Evolutionary conservation across 495 filamentous ascomycete genomes (phyloP).

Genomic region (Hypoxylon intermedium): DNA sequence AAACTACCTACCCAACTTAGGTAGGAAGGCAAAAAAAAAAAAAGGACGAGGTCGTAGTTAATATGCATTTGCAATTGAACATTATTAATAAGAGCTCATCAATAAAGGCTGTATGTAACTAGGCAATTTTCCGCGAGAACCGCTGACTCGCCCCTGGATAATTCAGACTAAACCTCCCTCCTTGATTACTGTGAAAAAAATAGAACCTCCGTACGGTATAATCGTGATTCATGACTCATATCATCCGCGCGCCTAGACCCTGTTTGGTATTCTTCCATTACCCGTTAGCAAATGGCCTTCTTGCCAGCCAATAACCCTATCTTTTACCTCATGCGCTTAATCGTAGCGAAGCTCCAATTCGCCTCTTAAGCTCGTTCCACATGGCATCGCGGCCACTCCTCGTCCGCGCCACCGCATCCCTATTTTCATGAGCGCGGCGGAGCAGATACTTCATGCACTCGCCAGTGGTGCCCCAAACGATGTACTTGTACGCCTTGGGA

Average conservation of each 20-base stretch:
- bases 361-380: constrained; percentile 70
- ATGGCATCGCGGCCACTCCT: constrained; percentile 77
- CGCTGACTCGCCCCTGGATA: neutral
- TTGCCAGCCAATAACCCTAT: neutral
- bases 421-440: constrained; percentile 87
- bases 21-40: neutral
- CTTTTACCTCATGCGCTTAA: constrained; percentile 34
- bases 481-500: constrained; percentile 81
- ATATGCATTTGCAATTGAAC: neutral
- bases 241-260: neutral
- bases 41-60: neutral
- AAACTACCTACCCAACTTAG: no score
- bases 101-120: neutral
- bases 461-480: constrained; percentile 88
- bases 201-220: neutral
- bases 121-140: neutral
- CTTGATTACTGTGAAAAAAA: neutral
- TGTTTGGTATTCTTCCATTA: neutral
- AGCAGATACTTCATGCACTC: constrained; percentile 95
- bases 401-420: constrained; percentile 82
- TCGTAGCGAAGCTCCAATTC: constrained; percentile 57
- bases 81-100: neutral
- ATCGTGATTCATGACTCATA: constrained; percentile 15
- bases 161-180: neutral
- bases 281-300: neutral